Evolutionary conservation across 2,329 filamentous ascomycete genomes (phyloP).

Genomic region (Botryosphaeria dothidea): DNA sequence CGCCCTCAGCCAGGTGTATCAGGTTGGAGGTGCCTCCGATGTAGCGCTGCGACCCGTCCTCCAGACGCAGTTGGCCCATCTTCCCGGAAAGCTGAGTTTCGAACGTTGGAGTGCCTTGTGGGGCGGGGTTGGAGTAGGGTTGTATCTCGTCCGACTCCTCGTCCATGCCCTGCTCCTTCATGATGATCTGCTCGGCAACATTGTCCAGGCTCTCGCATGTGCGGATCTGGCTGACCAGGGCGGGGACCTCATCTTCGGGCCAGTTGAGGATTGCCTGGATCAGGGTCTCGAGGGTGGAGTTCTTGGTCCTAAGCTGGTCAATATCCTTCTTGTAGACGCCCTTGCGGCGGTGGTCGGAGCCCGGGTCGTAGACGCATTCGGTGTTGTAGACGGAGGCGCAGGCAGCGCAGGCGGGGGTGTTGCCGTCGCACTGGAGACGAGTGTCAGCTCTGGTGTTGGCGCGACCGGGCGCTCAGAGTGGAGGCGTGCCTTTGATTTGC

Average conservation of each 20-base stretch:
- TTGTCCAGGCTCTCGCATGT: constrained; percentile 75
- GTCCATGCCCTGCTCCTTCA: constrained; percentile 52
- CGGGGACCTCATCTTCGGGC: constrained; percentile 79
- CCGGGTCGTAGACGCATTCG: constrained; percentile 91
- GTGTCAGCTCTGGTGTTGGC: constrained; percentile 23
- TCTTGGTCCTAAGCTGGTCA: constrained; percentile 82
- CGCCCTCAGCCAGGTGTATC: constrained; percentile 64
- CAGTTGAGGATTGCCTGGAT: constrained; percentile 92
- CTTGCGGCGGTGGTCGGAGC: constrained; percentile 92
- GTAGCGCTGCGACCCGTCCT: constrained; percentile 85
- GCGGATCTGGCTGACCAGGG: constrained; percentile 81
- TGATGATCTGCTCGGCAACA: constrained; percentile 61
- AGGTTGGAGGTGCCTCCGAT: constrained; percentile 94
- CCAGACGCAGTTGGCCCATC: constrained; percentile 87
- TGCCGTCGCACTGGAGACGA: constrained; percentile 72
- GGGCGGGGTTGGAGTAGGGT: constrained; percentile 44
- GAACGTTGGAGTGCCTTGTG: constrained; percentile 42
- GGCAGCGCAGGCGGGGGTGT: constrained; percentile 88
- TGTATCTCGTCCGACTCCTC: constrained; percentile 45
- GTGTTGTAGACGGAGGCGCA: constrained; percentile 92
- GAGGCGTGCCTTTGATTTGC: constrained; percentile 42
- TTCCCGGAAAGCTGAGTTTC: constrained; percentile 86
- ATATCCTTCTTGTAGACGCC: constrained; percentile 95
- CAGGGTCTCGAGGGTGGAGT: constrained; percentile 86
- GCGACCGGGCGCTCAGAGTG: background rate